Base-by-base conservation (phyloP, 2,329 filamentous ascomycete genomes). In the Scytalidium sp. region DNA sequence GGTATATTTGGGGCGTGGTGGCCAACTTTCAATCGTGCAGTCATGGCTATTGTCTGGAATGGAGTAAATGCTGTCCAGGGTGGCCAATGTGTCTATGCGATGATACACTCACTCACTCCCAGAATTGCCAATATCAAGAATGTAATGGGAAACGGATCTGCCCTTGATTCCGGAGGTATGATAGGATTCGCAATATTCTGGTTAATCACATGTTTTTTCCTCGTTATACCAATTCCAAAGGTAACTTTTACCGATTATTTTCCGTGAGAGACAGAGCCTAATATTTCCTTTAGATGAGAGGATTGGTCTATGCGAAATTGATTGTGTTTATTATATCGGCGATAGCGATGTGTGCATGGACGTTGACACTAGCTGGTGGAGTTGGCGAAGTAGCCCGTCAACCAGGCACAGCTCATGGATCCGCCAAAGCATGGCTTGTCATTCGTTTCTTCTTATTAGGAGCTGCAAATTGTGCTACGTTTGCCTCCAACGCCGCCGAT, bases 41-140 rank as follows among this genome's bases (percentile, higher is more conserved):
- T 71, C 13, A 73, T 74, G 70, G 64, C 71, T 2, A 69, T 73
- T 46, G 70, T 75, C 3, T 75, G 71, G 71, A 72, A 71, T 42
- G 71, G 71, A 2, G 69, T 74, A 2, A 73, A 71, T 41, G 59
- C 61, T 0, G 58, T 62, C 32, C 57, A 62, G 50, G 56, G 59
- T 20, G 61, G 56, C 3, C 65, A 70, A 56, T 70, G 67, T 52
- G 50, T 70, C 29, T 69, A 69, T 55, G 66, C 69, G 11, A 69
- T 74, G 57, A 61, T 75, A 2, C 67, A 73, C 51, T 66, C 72
- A 19, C 63, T 75, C 13, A 71, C 69, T 22, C 72, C 72, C 2
- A 60, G 60, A 9, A 71, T 74, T 45, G 68, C 66, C 1, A 56
- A 61, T 3, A 65, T 75, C 6, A 65, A 63, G 0, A 70, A 75